A percentile compares a stretch with the other conserved stretches of the same genome.
Evolutionary conservation across 1,139 yeast species (phyloP).

Genomic region (Zygosaccharomyces pseudobailii): DNA sequence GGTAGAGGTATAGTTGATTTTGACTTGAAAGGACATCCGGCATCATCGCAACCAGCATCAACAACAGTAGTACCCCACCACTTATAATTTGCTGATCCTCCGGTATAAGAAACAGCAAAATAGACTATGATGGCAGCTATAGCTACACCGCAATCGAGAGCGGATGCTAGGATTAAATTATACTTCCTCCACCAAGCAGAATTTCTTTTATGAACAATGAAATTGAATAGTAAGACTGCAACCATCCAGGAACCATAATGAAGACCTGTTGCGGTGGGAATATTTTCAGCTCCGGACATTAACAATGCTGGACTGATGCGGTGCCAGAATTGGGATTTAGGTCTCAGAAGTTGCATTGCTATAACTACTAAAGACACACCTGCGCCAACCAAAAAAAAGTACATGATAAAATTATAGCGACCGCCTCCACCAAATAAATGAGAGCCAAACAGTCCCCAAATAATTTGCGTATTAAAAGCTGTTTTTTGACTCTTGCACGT

Average conservation of each 20-base stretch:
- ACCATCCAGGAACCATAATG: constrained; percentile 45
- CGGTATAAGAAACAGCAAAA: background rate
- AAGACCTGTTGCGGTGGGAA: constrained; percentile 51
- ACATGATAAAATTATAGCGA: constrained; percentile 39
- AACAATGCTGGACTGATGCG: constrained; percentile 46
- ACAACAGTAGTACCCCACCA: constrained; percentile 6
- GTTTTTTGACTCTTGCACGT: constrained; percentile 47
- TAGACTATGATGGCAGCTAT: constrained; percentile 3
- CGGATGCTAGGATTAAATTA: constrained; percentile 54
- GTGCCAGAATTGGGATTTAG: constrained; percentile 40
- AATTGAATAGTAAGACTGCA: constrained; percentile 48
- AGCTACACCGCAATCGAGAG: constrained; percentile 37
- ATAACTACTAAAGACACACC: constrained; percentile 42
- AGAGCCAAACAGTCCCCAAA: constrained; percentile 66
- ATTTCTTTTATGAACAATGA: constrained; percentile 44
- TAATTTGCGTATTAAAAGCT: constrained; percentile 50
- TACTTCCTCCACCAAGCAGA: constrained; percentile 64
- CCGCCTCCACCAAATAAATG: constrained; percentile 40
- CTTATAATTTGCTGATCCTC: background rate
- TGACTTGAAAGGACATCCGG: constrained; percentile 30
- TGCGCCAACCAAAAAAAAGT: constrained; percentile 45
- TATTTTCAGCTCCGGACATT: constrained; percentile 44
- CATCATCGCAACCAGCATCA: constrained; percentile 43
- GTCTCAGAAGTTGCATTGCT: constrained; percentile 45
- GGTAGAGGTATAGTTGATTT: constrained; percentile 5